Percentiles rank a stretch among this genome's conserved stretches.
phyloP scores from a whole-genome alignment of 1,284 basidiomycete species.

The Rhodotorula sp. region DNA sequence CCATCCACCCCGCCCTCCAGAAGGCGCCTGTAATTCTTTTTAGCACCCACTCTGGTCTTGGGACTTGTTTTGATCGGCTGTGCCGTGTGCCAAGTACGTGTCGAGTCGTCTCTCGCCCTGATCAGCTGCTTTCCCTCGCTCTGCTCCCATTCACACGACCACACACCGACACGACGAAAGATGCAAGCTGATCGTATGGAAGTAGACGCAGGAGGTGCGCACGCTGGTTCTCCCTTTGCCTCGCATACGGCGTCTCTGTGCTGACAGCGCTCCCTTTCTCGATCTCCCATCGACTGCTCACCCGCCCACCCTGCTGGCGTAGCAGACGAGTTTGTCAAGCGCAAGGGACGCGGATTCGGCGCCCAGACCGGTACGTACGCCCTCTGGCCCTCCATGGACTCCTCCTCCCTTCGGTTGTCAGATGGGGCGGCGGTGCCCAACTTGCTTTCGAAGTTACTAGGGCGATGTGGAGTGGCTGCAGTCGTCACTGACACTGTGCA shows the following conservation, averaged over 20 bases:
- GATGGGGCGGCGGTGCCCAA: neutral
- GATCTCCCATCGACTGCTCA: neutral
- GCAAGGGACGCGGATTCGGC: conserved; percentile 51
- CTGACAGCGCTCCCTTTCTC: neutral
- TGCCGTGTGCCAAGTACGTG: too few relatives aligned
- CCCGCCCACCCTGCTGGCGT: neutral
- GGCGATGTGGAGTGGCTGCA: too few relatives aligned
- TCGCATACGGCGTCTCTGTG: too few relatives aligned
- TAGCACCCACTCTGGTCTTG: neutral
- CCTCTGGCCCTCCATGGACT: too few relatives aligned
- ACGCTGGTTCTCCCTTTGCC: neutral
- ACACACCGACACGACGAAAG: neutral
- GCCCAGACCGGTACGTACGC: conserved; percentile 42
- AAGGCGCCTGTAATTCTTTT: neutral
- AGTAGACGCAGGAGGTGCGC: conserved; percentile 5
- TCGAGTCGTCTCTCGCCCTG: too few relatives aligned
- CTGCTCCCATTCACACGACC: neutral
- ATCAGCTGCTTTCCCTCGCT: neutral
- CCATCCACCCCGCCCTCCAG: neutral
- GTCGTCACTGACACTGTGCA: neutral
- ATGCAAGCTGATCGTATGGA: conserved; percentile 18
- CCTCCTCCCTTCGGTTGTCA: too few relatives aligned
- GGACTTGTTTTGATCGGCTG: neutral
- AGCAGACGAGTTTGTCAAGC: conserved; percentile 43
- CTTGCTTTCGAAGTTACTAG: neutral